Evolutionary conservation across 2,329 filamentous ascomycete genomes (phyloP).

Genomic region (Pyrenochaeta sp.): DNA sequence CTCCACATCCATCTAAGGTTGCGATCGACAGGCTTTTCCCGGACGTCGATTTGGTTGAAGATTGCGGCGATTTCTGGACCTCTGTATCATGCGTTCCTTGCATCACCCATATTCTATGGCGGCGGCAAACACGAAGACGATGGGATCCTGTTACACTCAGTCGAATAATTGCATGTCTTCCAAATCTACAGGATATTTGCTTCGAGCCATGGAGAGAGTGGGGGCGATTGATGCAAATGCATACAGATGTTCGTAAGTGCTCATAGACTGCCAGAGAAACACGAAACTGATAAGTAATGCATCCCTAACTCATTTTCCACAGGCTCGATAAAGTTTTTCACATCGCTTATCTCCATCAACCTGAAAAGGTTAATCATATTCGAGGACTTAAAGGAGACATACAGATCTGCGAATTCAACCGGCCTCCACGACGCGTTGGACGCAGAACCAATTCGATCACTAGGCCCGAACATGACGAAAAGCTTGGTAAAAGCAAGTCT

Average conservation of each 20-base stretch:
- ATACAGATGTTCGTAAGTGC: constrained; percentile 2
- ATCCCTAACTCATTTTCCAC: too few relatives aligned
- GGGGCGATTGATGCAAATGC: neutral
- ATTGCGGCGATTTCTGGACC: neutral
- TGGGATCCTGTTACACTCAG: constrained; percentile 8
- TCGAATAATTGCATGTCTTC: constrained; percentile 3
- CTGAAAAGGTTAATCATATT: constrained; percentile 10
- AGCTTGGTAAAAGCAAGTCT: constrained; percentile 10
- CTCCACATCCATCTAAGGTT: neutral
- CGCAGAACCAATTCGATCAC: neutral
- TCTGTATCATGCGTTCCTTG: neutral
- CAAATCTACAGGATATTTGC: constrained; percentile 10
- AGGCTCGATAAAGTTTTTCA: too few relatives aligned
- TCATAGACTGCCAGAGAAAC: neutral
- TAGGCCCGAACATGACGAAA: neutral
- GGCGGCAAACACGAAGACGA: constrained; percentile 13
- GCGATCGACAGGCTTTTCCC: neutral
- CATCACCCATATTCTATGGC: constrained; percentile 10
- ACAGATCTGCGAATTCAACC: neutral
- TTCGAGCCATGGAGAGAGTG: constrained; percentile 14
- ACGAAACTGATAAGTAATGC: too few relatives aligned
- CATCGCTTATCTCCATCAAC: constrained; percentile 3
- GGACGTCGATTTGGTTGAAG: neutral
- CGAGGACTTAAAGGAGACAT: constrained; percentile 12
- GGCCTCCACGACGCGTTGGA: neutral